These are phyloP conservation scores for Aspergillus piperis DNA, from an alignment of 2,329 filamentous ascomycete species.

Conservation along the genomic window DNA sequence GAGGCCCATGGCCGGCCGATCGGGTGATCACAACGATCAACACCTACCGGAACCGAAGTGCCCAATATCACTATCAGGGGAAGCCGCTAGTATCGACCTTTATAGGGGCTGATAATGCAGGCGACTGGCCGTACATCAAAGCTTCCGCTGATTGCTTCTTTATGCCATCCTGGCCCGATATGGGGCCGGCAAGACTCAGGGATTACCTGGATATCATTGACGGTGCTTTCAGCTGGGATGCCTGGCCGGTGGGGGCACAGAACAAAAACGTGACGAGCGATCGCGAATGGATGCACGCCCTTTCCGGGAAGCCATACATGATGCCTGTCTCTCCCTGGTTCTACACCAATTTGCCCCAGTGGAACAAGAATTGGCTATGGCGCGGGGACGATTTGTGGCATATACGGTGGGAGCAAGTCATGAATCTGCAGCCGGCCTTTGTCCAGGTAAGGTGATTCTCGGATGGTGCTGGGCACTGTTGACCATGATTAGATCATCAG, in stretches of 20 bases:
- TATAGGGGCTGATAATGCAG: constrained; percentile 42
- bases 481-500: constrained; percentile 51
- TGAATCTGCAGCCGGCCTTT: constrained; percentile 52
- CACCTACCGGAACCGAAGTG: constrained; percentile 24
- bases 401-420: constrained; percentile 58
- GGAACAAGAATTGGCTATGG: constrained; percentile 65
- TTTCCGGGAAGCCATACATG: constrained; percentile 50
- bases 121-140: constrained; percentile 49
- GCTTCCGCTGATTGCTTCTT: constrained; percentile 41
- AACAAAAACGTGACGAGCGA: constrained; percentile 42
- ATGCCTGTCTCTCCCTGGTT: constrained; percentile 62
- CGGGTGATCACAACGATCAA: constrained; percentile 32
- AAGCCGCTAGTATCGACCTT: constrained; percentile 45
- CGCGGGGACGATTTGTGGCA: constrained; percentile 63
- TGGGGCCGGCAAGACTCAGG: constrained; percentile 34
- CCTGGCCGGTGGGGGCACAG: constrained; percentile 44
- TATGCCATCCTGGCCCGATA: constrained; percentile 46
- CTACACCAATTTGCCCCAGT: constrained; percentile 58
- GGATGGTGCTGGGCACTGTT: background rate
- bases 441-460: constrained; percentile 41
- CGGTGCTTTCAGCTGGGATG: constrained; percentile 47
- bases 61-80: constrained; percentile 32
- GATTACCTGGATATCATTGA: constrained; percentile 37
- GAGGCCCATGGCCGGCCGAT: constrained; percentile 30
- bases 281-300: constrained; percentile 42